Base-by-base conservation (phyloP, 192 early-diverging fungal genomes). In the Umbelopsis vinacea region DNA sequence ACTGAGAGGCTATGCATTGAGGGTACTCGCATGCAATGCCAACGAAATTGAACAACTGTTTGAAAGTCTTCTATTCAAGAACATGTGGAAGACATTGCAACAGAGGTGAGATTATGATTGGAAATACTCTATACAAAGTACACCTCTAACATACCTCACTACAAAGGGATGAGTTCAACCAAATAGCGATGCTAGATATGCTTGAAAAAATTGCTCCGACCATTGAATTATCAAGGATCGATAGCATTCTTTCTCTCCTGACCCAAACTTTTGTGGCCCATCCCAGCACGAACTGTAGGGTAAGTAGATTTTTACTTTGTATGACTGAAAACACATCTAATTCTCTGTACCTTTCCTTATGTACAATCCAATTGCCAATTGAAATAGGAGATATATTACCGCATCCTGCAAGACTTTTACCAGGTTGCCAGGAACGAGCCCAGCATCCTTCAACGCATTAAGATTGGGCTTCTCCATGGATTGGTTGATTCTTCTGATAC, bases 111-210 rank as follows among this genome's bases (percentile, higher is more conserved):
- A 52, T 35, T n/a, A 14, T 45, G 12, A 4, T 9, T 35, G 17
- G 6, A 9, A 14, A 45, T 3, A 6, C 29, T 4, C 1, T 53
- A 40, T 71, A 37, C 21, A 1, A 21, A 0, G 0, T 9, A 10
- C 21, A 33, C 33, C 8, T 14, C 46, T 70, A 19, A 60, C 29
- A 3, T 7, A 33, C 23, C 14, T 57, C 9, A 14, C 48, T 50
- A 46, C 11, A 52, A 69, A 84, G 87, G 47, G 84, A 90, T 72
- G 88, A 91, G 21, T 77, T 76, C 22, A 81, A 76, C 14, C 92
- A 92, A 73, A 78, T 80, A 15, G 83, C 80, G 22, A 68, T 82
- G 7, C 75, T 93, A 7, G 73, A 81, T 14, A 84, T 92, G 24
- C 70, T 93, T 24, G 80, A 81, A 45, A 82, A 78, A 23, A 33